These are phyloP conservation scores for Pseudognaphalium luteoalbum DNA, from an alignment of 129 eudicot genomes.

Conservation along the genomic window DNA sequence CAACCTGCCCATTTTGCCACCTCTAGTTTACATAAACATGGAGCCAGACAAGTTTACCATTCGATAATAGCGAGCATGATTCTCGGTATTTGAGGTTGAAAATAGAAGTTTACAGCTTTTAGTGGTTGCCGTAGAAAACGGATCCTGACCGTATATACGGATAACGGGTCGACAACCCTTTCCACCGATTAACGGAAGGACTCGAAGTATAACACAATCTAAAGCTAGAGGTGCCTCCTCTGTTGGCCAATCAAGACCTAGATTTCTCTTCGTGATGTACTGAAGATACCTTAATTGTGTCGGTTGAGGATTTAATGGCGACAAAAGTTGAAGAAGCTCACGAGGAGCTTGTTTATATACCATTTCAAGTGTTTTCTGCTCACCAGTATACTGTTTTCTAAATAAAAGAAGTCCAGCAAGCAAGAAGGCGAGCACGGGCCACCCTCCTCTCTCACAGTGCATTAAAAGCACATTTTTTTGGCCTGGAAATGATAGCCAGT, in stretches of 20 bases:
- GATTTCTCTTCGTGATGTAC: conserved; percentile 73
- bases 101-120: conserved; percentile 71
- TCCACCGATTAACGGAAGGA: conserved; percentile 69
- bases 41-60: conserved; percentile 47
- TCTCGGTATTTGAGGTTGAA: conserved; percentile 54
- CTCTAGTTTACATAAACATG: conserved; percentile 12
- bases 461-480: conserved; percentile 51
- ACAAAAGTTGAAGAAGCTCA: conserved; percentile 71
- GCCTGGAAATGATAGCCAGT: conserved; percentile 50
- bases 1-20: conserved; percentile 16
- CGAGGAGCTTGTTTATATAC: conserved; percentile 61
- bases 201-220: conserved; percentile 75
- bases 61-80: conserved; percentile 48
- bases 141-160: conserved; percentile 87
- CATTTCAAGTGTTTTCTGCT: conserved; percentile 63
- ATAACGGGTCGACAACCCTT: conserved; percentile 85
- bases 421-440: conserved; percentile 65
- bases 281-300: conserved; percentile 95
- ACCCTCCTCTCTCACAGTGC: conserved; percentile 70
- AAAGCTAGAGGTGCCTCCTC: conserved; percentile 68
- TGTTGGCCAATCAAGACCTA: conserved; percentile 85
- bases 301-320: conserved; percentile 87
- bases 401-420: conserved; percentile 55
- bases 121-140: conserved; percentile 46
- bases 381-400: conserved; percentile 49